A percentile compares a stretch with the other conserved stretches of the same genome.
Evolutionary conservation across 371 early-diverging fungal species (phyloP).

Genomic region (Fennellomyces sp.): DNA sequence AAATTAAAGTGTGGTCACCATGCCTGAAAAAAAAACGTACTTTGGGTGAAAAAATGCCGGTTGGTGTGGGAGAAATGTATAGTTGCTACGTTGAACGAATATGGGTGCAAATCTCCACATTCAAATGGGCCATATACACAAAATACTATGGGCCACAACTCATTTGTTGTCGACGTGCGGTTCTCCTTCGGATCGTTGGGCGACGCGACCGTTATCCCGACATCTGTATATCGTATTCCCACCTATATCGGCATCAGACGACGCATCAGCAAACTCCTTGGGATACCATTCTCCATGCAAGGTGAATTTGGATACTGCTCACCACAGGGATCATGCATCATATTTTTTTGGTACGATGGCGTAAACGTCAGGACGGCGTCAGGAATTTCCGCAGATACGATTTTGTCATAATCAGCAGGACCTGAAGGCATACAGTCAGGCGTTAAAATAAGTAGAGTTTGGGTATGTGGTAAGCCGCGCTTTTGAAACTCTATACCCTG

Average conservation of each 20-base stretch:
- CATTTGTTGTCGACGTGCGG: neutral
- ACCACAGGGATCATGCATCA: conserved; percentile 44
- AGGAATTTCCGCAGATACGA: conserved; percentile 36
- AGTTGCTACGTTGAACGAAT: too few relatives aligned
- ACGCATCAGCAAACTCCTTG: neutral
- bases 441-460: conserved; percentile 33
- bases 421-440: conserved; percentile 10
- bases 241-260: neutral
- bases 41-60: too few relatives aligned
- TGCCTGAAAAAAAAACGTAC: too few relatives aligned
- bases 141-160: neutral
- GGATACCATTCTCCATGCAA: neutral
- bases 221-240: neutral
- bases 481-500: conserved; percentile 24
- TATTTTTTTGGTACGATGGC: too few relatives aligned
- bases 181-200: neutral
- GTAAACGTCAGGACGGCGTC: conserved; percentile 30
- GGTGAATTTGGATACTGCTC: neutral
- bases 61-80: too few relatives aligned
- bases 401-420: conserved; percentile 22
- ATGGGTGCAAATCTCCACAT: neutral
- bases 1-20: too few relatives aligned
- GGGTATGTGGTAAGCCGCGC: conserved; percentile 30
- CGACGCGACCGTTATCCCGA: neutral
- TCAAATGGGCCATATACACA: neutral